These are phyloP conservation scores for Debaryomycetaceae sp. DNA, from an alignment of 1,139 yeast species.

Conservation along the genomic window DNA sequence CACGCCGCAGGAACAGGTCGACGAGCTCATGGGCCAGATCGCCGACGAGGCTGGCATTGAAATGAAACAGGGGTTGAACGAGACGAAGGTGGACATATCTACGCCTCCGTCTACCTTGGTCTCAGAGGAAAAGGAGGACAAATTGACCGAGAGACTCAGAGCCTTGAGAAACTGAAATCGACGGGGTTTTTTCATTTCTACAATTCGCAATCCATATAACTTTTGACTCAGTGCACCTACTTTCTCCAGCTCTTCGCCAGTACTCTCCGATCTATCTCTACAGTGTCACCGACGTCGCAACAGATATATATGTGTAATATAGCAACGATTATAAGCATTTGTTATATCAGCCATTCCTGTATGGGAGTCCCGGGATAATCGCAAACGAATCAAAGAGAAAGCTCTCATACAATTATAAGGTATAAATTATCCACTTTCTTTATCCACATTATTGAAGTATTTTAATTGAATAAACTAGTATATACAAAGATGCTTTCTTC, in stretches of 20 bases:
- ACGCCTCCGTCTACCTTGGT: constrained; percentile 40
- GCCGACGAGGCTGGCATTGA: constrained; percentile 99
- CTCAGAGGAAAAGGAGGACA: constrained; percentile 80
- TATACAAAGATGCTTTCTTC: constrained; percentile 18
- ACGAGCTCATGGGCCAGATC: constrained; percentile 82
- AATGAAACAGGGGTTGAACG: constrained; percentile 74
- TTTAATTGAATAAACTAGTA: background rate
- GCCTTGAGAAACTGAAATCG: constrained; percentile 50
- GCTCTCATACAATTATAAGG: no score
- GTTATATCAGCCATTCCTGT: background rate
- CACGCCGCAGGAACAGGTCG: constrained; percentile 96
- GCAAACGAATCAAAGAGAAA: constrained; percentile 2
- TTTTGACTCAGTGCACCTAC: no score
- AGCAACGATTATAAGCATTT: background rate
- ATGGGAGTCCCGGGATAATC: background rate
- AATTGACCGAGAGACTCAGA: constrained; percentile 78
- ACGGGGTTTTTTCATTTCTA: no score
- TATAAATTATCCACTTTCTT: background rate
- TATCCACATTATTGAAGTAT: no score
- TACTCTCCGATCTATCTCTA: no score
- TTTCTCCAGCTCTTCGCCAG: no score
- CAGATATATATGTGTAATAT: background rate
- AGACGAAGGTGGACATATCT: constrained; percentile 45
- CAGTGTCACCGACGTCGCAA: background rate
- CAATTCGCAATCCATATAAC: no score